These are phyloP conservation scores for Myrica gale DNA, from an alignment of 306 rosid species.

Conservation along the genomic window DNA sequence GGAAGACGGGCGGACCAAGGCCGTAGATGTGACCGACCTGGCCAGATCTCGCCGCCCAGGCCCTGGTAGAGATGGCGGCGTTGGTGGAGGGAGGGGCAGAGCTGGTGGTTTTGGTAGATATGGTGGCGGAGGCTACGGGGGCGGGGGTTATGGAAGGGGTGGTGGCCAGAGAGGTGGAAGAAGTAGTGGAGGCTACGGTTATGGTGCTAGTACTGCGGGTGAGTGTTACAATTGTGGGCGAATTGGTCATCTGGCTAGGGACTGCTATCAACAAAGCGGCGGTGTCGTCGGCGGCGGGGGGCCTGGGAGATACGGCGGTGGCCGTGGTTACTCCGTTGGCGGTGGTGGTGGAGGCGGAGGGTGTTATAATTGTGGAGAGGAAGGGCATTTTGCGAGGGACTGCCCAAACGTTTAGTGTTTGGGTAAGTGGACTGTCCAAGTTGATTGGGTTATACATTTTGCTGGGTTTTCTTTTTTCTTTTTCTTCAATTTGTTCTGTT, in stretches of 20 bases:
- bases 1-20: conserved; percentile 62
- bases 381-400: conserved; percentile 84
- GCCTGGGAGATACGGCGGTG: background rate
- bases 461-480: background rate
- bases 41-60: conserved; percentile 39
- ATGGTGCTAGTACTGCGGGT: conserved; percentile 29
- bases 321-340: conserved; percentile 20
- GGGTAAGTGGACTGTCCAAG: background rate
- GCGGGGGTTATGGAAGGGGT: conserved; percentile 24
- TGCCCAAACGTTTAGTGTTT: conserved; percentile 41
- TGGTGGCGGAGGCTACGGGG: conserved; percentile 24
- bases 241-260: conserved; percentile 54
- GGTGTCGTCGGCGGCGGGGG: conserved; percentile 20
- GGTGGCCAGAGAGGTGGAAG: conserved; percentile 31
- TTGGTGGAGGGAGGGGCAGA: conserved; percentile 34
- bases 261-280: conserved; percentile 15
- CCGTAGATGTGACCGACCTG: conserved; percentile 52
- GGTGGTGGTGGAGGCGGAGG: conserved; percentile 36
- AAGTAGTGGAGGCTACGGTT: conserved; percentile 22
- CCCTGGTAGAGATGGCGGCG: conserved; percentile 21
- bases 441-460: background rate
- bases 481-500: conserved; percentile 16
- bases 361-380: conserved; percentile 71
- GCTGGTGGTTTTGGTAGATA: conserved; percentile 30
- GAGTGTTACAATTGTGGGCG: conserved; percentile 75